A percentile compares a stretch with the other conserved stretches of the same genome.
Evolutionary conservation across 345 rosid species (phyloP).

Genomic region (Zanthoxylum bungeanum): DNA sequence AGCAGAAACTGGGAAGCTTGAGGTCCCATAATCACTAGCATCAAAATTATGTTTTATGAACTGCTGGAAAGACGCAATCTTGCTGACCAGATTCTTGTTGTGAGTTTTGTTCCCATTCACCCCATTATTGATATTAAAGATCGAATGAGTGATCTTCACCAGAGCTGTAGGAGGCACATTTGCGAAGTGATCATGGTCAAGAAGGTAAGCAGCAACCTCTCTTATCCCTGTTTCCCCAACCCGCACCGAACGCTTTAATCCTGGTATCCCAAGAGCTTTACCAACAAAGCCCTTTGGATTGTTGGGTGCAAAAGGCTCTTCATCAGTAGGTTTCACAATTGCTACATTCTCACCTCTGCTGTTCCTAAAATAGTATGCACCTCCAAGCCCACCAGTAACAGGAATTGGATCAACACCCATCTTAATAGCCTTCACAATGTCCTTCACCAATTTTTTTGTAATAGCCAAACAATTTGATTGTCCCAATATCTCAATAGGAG

Average conservation of each 20-base stretch:
- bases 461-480: conserved; percentile 49
- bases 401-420: conserved; percentile 79
- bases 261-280: conserved; percentile 95
- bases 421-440: conserved; percentile 82
- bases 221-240: conserved; percentile 96
- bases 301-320: conserved; percentile 99
- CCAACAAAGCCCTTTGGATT: conserved; percentile 98
- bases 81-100: conserved; percentile 75
- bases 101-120: conserved; percentile 62
- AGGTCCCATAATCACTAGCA: conserved; percentile 95
- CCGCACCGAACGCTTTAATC: conserved; percentile 91
- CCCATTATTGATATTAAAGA: conserved; percentile 83
- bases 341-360: conserved; percentile 72
- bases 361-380: conserved; percentile 88
- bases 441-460: conserved; percentile 55
- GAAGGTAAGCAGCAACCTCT: conserved; percentile 98
- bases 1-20: conserved; percentile 88
- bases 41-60: conserved; percentile 91
- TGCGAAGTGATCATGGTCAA: conserved; percentile 74
- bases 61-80: conserved; percentile 96
- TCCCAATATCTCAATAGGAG: conserved; percentile 87
- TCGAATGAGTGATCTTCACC: conserved; percentile 90
- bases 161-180: conserved; percentile 94
- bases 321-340: conserved; percentile 96
- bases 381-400: conserved; percentile 88